Conservation (phyloP, 2,329 filamentous ascomycete genomes). For the Phialophora chinensis region DNA sequence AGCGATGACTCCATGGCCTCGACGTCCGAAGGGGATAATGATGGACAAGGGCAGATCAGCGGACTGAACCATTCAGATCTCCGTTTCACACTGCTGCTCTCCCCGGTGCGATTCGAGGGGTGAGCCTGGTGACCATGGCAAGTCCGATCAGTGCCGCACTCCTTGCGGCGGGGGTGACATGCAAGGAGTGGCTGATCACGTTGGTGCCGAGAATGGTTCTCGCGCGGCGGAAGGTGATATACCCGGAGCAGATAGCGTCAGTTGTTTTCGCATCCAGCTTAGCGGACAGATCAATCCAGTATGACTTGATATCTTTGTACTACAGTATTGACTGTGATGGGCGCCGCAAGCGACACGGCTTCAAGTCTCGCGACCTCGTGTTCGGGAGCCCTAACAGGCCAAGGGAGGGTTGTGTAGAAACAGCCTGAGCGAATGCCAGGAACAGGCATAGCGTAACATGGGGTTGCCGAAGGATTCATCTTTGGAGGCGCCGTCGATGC, state of each 20-base stretch:
- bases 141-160: conserved; percentile 80
- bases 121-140: conserved; percentile 75
- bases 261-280: conserved; percentile 14
- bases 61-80: conserved; percentile 75
- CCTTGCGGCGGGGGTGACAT: conserved; percentile 67
- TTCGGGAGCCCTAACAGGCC: not conserved
- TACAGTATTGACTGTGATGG: too few species aligned
- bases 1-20: conserved; percentile 76
- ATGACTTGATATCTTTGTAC: not conserved
- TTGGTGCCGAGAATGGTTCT: conserved; percentile 66
- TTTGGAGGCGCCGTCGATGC: conserved; percentile 10
- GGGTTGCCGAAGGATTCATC: conserved; percentile 10
- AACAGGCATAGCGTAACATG: conserved; percentile 27
- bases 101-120: conserved; percentile 62
- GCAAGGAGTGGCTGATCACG: conserved; percentile 64
- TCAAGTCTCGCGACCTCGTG: not conserved
- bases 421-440: conserved; percentile 5
- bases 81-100: conserved; percentile 68
- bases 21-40: conserved; percentile 81
- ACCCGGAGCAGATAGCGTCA: conserved; percentile 8
- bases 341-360: too few species aligned
- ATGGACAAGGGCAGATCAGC: conserved; percentile 79
- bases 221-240: not conserved
- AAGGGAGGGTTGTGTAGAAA: not conserved
- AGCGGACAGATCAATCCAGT: not conserved